These are phyloP conservation scores for Xylaria hypoxylon DNA, from an alignment of 2,329 filamentous ascomycete species.

Conservation along the genomic window DNA sequence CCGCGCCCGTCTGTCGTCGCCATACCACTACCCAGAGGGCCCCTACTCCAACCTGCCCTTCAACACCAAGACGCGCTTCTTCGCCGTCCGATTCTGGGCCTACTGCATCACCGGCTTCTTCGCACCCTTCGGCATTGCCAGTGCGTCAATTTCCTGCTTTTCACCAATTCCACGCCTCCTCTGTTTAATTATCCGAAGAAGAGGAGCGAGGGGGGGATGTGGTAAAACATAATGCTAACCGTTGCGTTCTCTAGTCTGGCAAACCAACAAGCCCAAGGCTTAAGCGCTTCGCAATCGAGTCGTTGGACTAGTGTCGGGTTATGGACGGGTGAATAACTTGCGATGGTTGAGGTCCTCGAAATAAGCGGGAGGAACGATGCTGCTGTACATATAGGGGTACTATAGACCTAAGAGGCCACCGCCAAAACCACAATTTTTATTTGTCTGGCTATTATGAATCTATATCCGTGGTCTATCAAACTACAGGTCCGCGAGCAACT, in stretches of 20 bases:
- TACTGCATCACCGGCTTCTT: slow-evolving; percentile 71
- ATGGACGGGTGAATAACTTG: background rate
- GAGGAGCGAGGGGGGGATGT: background rate
- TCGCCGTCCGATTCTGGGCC: slow-evolving; percentile 83
- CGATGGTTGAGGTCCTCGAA: background rate
- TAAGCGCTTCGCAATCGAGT: slow-evolving; percentile 47
- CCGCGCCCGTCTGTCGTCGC: slow-evolving; percentile 84
- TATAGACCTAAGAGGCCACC: slow-evolving; percentile 44
- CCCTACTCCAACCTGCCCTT: slow-evolving; percentile 96
- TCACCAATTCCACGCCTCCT: background rate
- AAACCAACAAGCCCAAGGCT: slow-evolving; percentile 60
- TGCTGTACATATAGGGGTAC: slow-evolving; percentile 47
- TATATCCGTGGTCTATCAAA: slow-evolving; percentile 7
- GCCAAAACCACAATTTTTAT: slow-evolving; percentile 37
- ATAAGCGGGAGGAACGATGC: slow-evolving; percentile 8
- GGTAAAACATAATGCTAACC: slow-evolving; percentile 27
- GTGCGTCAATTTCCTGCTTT: slow-evolving; percentile 58
- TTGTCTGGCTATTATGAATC: slow-evolving; percentile 28
- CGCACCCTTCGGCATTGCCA: slow-evolving; percentile 71
- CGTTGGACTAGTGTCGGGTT: slow-evolving; percentile 14
- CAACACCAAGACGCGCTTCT: slow-evolving; percentile 91
- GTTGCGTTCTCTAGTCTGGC: slow-evolving; percentile 58
- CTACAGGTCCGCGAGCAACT: background rate
- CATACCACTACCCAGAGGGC: slow-evolving; percentile 98
- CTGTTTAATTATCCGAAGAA: background rate